Conservation (phyloP, 805 yeast genomes). For the Metschnikowia lunata region DNA sequence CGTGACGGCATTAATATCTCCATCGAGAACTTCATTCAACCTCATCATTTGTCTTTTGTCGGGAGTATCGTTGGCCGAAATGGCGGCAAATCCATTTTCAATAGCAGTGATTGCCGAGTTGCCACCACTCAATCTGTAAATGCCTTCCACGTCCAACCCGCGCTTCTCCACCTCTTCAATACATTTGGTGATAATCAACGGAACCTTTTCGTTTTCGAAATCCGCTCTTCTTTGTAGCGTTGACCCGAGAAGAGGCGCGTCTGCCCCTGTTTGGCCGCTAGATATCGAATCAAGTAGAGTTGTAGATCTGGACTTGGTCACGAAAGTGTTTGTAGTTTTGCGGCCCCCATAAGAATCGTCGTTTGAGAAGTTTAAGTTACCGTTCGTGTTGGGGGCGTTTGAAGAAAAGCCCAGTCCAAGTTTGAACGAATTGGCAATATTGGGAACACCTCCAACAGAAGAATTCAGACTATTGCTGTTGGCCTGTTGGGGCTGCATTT, state of each 20-base stretch:
- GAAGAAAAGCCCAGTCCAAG: constrained; percentile 11
- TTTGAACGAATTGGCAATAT: constrained; percentile 7
- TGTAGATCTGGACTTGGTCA: constrained; percentile 45
- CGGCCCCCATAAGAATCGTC: constrained; percentile 9
- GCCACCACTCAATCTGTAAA: constrained; percentile 87
- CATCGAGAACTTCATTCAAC: constrained; percentile 37
- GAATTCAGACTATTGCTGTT: neutral
- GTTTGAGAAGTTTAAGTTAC: neutral
- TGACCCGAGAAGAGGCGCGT: constrained; percentile 40
- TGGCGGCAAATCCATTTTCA: constrained; percentile 37
- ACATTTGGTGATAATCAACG: constrained; percentile 69
- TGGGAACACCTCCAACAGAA: neutral
- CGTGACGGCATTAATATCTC: constrained; percentile 84
- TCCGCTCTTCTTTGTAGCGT: constrained; percentile 61
- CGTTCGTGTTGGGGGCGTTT: constrained; percentile 7
- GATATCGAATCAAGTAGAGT: constrained; percentile 37
- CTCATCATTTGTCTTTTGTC: constrained; percentile 32
- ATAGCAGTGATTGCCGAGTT: constrained; percentile 57
- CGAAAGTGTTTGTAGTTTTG: constrained; percentile 13
- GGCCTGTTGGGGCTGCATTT: constrained; percentile 5
- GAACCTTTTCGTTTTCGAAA: constrained; percentile 60
- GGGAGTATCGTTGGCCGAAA: constrained; percentile 21
- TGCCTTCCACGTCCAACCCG: constrained; percentile 78
- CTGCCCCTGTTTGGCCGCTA: constrained; percentile 3
- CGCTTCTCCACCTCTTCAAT: constrained; percentile 70